phyloP scores from a whole-genome alignment of 2,329 filamentous ascomycete species.

The Calonectria pteridis region DNA sequence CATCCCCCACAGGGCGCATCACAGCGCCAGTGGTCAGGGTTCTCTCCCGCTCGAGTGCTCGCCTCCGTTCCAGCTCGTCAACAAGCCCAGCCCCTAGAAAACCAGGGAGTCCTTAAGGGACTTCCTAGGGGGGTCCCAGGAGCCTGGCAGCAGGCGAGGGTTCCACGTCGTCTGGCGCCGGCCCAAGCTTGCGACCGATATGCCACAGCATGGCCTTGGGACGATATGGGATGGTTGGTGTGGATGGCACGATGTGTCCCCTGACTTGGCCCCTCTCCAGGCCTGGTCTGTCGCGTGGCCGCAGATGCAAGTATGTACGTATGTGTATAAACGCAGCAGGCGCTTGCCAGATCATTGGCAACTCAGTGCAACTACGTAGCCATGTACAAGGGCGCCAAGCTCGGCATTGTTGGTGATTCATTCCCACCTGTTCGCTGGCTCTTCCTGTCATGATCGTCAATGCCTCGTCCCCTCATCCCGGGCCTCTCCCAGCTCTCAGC shows the following conservation, averaged over 20 bases:
- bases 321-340: slow-evolving; percentile 33
- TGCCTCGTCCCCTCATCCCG: slow-evolving; percentile 36
- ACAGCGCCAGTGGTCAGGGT: slow-evolving; percentile 43
- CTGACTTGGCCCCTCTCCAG: slow-evolving; percentile 34
- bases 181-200: slow-evolving; percentile 37
- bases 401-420: slow-evolving; percentile 11
- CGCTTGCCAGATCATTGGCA: slow-evolving; percentile 31
- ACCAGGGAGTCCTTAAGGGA: slow-evolving; percentile 26
- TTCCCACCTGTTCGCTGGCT: slow-evolving; percentile 45
- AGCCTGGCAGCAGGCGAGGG: slow-evolving; percentile 35
- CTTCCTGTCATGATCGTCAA: slow-evolving; percentile 43
- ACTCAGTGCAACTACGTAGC: not conserved
- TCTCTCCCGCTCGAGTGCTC: slow-evolving; percentile 36
- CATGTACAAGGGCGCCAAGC: not conserved
- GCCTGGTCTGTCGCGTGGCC: slow-evolving; percentile 33
- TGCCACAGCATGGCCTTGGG: slow-evolving; percentile 40
- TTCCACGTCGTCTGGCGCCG: slow-evolving; percentile 37
- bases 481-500: slow-evolving; percentile 28
- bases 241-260: slow-evolving; percentile 35
- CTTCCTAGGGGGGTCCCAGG: slow-evolving; percentile 35
- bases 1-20: slow-evolving; percentile 44
- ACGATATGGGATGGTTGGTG: slow-evolving; percentile 36
- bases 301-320: slow-evolving; percentile 23
- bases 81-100: slow-evolving; percentile 13
- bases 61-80: slow-evolving; percentile 15